Evolutionary conservation across 2,329 filamentous ascomycete species (phyloP).

Genomic region (Nectriaceae sp.): DNA sequence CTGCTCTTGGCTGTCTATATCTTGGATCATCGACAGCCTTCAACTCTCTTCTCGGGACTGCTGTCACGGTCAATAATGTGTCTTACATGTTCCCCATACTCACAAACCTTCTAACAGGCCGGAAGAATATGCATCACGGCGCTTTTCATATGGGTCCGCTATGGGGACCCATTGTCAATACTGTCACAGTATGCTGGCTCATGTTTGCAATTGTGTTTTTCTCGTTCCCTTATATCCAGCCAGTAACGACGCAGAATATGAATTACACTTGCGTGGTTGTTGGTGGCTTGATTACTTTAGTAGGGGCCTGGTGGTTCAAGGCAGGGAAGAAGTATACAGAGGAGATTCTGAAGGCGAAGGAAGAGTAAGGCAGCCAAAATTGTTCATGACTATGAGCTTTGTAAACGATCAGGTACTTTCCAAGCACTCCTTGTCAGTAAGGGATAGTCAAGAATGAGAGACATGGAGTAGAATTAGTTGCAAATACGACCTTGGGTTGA

Average conservation of each 20-base stretch:
- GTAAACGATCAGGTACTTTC: no score
- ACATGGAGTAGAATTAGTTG: no score
- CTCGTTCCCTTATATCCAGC: slow-evolving; percentile 44
- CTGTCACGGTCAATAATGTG: slow-evolving; percentile 46
- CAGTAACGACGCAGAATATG: slow-evolving; percentile 43
- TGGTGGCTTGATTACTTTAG: slow-evolving; percentile 37
- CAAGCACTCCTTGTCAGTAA: no score
- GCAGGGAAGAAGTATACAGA: slow-evolving; percentile 40
- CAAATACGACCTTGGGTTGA: no score
- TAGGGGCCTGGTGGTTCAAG: slow-evolving; percentile 46
- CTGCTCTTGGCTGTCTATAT: slow-evolving; percentile 44
- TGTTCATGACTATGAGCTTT: no score
- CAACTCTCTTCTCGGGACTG: slow-evolving; percentile 42
- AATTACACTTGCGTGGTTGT: slow-evolving; percentile 52
- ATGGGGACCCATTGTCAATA: slow-evolving; percentile 37
- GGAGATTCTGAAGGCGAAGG: slow-evolving; percentile 38
- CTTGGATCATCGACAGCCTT: slow-evolving; percentile 46
- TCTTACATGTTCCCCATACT: slow-evolving; percentile 48
- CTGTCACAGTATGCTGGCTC: slow-evolving; percentile 39
- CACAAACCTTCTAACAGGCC: slow-evolving; percentile 43
- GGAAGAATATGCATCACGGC: slow-evolving; percentile 41
- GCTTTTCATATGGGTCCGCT: slow-evolving; percentile 38
- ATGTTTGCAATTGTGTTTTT: slow-evolving; percentile 46
- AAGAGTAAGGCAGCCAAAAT: slow-evolving; percentile 21
- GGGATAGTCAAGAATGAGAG: no score